phyloP scores from a whole-genome alignment of 1,139 yeast species.

The Candida sp. region DNA sequence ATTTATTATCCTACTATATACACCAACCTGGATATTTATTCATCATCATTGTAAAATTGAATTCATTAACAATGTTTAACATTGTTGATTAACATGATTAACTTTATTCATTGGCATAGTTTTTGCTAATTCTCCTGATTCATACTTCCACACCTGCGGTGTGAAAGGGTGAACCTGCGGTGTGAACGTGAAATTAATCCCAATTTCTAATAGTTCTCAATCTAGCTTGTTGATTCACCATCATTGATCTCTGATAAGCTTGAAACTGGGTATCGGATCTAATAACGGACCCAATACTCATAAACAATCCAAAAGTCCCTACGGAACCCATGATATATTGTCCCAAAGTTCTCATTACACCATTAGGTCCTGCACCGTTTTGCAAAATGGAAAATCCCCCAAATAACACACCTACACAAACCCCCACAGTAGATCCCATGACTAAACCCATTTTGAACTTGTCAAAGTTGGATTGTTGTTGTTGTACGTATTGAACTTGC shows the following conservation, averaged over 20 bases:
- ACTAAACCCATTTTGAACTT: conserved; percentile 97
- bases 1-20: conserved; percentile 1
- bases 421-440: conserved; percentile 97
- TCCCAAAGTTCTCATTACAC: conserved; percentile 94
- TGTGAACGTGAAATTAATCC: too few relatives aligned
- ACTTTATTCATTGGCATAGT: too few relatives aligned
- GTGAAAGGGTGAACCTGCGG: too few relatives aligned
- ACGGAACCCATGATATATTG: conserved; percentile 97
- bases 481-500: conserved; percentile 67
- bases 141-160: too few relatives aligned
- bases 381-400: conserved; percentile 92
- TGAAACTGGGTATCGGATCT: conserved; percentile 64
- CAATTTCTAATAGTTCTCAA: conserved; percentile 22
- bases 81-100: too few relatives aligned
- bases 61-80: too few relatives aligned
- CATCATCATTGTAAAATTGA: conserved; percentile 9
- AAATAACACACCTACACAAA: conserved; percentile 90
- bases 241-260: conserved; percentile 37
- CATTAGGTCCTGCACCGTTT: conserved; percentile 98
- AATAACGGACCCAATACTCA: conserved; percentile 93
- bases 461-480: conserved; percentile 87
- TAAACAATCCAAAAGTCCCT: conserved; percentile 92
- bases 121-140: too few relatives aligned
- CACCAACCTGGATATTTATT: neutral
- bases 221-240: conserved; percentile 33